Evolutionary conservation across 2,329 filamentous ascomycete genomes (phyloP).

Genomic region (Sclerotiophoma versabilis): DNA sequence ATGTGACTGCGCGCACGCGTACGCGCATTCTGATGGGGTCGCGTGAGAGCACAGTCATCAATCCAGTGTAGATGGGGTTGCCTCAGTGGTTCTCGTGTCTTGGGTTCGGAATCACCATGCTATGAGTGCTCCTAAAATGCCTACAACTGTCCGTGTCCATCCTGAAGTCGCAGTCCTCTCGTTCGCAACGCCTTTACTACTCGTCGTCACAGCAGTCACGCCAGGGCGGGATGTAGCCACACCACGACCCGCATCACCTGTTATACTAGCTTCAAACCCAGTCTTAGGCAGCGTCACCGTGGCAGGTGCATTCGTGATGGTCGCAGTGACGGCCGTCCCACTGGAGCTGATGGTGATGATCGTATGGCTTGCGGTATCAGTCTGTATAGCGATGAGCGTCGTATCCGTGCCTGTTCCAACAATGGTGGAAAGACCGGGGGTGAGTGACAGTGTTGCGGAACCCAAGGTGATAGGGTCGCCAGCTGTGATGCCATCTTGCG

Average conservation of each 20-base stretch:
- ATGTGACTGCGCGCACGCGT: no score
- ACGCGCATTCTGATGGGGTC: no score
- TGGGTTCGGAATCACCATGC: no score
- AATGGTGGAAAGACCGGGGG: slow-evolving; percentile 37
- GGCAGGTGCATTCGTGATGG: slow-evolving; percentile 27
- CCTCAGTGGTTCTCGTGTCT: no score
- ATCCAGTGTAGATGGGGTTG: no score
- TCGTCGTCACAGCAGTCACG: not conserved
- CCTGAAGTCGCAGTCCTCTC: no score
- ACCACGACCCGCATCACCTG: slow-evolving; percentile 12
- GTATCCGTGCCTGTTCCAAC: slow-evolving; percentile 28
- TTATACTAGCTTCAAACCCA: slow-evolving; percentile 32
- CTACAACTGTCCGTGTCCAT: no score
- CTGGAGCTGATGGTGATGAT: slow-evolving; percentile 37
- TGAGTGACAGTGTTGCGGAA: slow-evolving; percentile 30
- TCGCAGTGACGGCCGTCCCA: slow-evolving; percentile 37
- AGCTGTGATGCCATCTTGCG: slow-evolving; percentile 8
- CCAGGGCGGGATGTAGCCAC: not conserved
- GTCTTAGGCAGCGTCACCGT: slow-evolving; percentile 28
- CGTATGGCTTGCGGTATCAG: slow-evolving; percentile 33
- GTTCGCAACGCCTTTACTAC: slow-evolving; percentile 1
- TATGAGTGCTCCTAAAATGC: no score
- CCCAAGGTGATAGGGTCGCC: slow-evolving; percentile 27
- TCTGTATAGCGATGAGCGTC: slow-evolving; percentile 35
- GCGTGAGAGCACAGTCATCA: no score